phyloP scores from a whole-genome alignment of 352 stramenopile genomes.

The Phytophthora lateralis region DNA sequence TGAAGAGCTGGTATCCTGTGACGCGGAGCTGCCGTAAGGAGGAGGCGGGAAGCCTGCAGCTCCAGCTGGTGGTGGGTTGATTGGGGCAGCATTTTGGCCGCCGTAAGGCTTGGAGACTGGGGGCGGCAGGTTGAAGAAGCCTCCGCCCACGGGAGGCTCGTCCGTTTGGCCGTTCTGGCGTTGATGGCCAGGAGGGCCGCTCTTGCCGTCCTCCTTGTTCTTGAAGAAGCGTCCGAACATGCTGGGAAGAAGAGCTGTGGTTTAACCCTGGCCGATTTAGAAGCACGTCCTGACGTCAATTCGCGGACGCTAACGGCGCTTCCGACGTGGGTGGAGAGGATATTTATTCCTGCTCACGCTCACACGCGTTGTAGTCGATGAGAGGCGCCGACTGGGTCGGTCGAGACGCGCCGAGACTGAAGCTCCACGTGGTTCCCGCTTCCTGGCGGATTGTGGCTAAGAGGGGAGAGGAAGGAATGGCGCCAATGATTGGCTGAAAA shows the following conservation, averaged over 20 bases:
- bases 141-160: conserved; percentile 57
- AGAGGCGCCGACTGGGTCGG: neutral
- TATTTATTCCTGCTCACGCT: neutral
- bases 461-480: conserved; percentile 3
- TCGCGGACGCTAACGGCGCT: neutral
- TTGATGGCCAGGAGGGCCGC: conserved; percentile 60
- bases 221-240: conserved; percentile 88
- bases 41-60: conserved; percentile 21
- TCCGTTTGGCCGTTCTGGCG: conserved; percentile 27
- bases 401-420: conserved; percentile 1
- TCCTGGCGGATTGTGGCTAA: conserved; percentile 8
- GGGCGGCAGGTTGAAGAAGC: conserved; percentile 88
- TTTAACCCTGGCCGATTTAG: neutral
- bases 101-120: conserved; percentile 55
- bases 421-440: conserved; percentile 21
- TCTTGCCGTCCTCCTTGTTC: conserved; percentile 82
- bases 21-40: conserved; percentile 24
- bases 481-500: neutral
- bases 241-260: conserved; percentile 8
- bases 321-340: neutral
- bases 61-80: conserved; percentile 4
- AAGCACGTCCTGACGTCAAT: conserved; percentile 12
- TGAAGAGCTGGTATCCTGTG: conserved; percentile 20
- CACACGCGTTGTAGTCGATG: neutral
- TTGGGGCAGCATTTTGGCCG: conserved; percentile 19